A percentile compares a stretch with the other conserved stretches of the same genome.
Evolutionary conservation across 768 basidiomycete species (phyloP).

Genomic region (Kwoniella europaea): DNA sequence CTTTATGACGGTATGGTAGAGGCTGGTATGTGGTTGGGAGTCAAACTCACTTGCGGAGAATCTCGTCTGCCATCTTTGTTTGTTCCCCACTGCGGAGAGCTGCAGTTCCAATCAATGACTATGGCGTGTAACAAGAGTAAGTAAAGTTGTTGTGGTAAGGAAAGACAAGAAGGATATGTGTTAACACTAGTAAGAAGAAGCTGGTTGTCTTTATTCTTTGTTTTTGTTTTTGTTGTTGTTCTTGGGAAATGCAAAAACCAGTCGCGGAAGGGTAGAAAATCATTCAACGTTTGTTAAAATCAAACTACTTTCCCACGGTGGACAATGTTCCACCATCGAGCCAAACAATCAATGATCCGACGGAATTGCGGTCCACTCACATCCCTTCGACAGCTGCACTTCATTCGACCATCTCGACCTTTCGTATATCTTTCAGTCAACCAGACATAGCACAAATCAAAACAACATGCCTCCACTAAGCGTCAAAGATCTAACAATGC

Average conservation of each 20-base stretch:
- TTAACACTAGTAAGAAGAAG: too few species aligned
- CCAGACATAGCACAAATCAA: neutral
- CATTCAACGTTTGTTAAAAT: slow-evolving; percentile 11
- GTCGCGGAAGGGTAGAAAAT: slow-evolving; percentile 9
- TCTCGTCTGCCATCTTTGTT: slow-evolving; percentile 33
- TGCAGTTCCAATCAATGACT: neutral
- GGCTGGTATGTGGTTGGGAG: neutral
- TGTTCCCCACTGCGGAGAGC: too few species aligned
- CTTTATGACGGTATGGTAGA: neutral
- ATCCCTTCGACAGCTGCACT: neutral
- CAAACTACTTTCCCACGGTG: slow-evolving; percentile 20
- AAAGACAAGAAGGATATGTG: slow-evolving; percentile 1
- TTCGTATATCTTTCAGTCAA: neutral
- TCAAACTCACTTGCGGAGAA: slow-evolving; percentile 42
- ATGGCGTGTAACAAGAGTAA: neutral
- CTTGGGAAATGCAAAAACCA: neutral
- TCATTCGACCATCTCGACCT: too few species aligned
- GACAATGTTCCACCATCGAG: too few species aligned
- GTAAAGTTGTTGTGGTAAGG: neutral
- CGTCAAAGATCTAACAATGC: slow-evolving; percentile 23
- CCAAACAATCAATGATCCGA: too few species aligned
- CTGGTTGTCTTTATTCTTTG: too few species aligned
- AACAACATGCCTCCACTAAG: slow-evolving; percentile 19
- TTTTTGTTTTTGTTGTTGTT: neutral
- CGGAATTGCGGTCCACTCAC: too few species aligned